Conservation (phyloP, 352 stramenopile species). For the Globisporangium nunn region DNA sequence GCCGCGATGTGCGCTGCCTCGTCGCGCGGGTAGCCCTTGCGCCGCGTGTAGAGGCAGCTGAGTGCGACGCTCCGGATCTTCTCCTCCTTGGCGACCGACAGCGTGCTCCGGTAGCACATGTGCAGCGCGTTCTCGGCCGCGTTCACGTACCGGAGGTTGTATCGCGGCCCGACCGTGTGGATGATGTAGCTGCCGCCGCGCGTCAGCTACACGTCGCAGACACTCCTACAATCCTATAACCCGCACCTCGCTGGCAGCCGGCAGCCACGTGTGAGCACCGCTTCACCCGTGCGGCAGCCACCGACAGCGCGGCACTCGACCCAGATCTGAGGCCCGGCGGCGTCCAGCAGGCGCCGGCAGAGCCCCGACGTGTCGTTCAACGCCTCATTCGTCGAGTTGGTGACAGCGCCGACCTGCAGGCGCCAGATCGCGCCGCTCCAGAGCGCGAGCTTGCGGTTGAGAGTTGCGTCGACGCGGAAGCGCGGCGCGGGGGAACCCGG, state of each 20-base stretch:
- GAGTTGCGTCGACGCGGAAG: conserved; percentile 17
- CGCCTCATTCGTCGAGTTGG: conserved; percentile 73
- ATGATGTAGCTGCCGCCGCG: conserved; percentile 29
- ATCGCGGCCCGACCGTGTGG: conserved; percentile 84
- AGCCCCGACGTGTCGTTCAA: conserved; percentile 61
- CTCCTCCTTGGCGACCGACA: conserved; percentile 65
- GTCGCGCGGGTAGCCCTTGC: conserved; percentile 73
- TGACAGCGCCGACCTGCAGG: conserved; percentile 61
- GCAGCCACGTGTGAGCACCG: conserved; percentile 77
- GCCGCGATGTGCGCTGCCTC: conserved; percentile 69
- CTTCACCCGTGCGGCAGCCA: conserved; percentile 72
- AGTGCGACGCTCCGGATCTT: conserved; percentile 56
- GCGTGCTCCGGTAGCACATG: conserved; percentile 61
- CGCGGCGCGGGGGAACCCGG: conserved; percentile 10
- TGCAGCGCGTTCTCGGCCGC: conserved; percentile 80
- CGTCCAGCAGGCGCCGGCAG: conserved; percentile 52
- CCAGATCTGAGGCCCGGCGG: conserved; percentile 63
- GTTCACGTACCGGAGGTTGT: conserved; percentile 67
- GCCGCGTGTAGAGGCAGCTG: conserved; percentile 65
- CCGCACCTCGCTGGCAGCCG: conserved; percentile 48
- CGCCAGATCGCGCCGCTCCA: conserved; percentile 50
- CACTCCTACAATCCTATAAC: no score
- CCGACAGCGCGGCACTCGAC: conserved; percentile 59
- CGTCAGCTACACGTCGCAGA: background rate
- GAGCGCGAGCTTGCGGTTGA: conserved; percentile 52